Percentiles rank a stretch among this genome's conserved stretches.
These are phyloP conservation scores for Calophaca sinica DNA, from an alignment of 306 rosid genomes.

Conservation along the genomic window DNA sequence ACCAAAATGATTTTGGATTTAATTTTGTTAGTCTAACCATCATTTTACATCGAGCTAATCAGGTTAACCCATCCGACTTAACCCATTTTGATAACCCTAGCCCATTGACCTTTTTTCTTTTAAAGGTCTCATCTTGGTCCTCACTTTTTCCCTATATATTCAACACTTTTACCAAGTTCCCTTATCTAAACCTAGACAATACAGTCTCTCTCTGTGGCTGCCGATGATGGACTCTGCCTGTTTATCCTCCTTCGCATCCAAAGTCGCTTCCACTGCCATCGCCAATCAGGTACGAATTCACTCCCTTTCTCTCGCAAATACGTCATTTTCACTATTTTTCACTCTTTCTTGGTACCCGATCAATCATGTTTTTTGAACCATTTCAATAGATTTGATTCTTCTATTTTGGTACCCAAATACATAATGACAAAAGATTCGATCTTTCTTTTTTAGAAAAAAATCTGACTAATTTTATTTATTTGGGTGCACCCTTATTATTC, in stretches of 20 bases:
- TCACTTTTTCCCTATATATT: too few species aligned
- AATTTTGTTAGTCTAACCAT: too few species aligned
- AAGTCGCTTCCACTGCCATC: neutral
- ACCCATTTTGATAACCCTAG: too few species aligned
- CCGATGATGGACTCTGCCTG: neutral
- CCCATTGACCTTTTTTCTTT: too few species aligned
- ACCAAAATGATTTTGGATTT: too few species aligned
- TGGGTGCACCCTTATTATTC: neutral
- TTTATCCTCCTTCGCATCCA: too few species aligned
- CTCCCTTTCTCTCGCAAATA: neutral
- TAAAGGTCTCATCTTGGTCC: too few species aligned
- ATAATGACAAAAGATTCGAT: neutral
- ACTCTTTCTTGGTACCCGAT: neutral
- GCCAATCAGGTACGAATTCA: neutral
- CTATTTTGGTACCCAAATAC: neutral
- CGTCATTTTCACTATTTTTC: neutral
- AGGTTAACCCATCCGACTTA: too few species aligned
- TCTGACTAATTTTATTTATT: too few species aligned
- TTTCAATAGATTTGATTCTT: neutral
- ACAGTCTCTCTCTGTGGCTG: neutral
- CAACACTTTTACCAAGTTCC: neutral
- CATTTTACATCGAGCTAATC: too few species aligned
- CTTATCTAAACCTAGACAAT: neutral
- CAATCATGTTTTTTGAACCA: neutral
- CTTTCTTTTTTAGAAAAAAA: neutral